A percentile compares a stretch with the other conserved stretches of the same genome.
These are phyloP conservation scores for Pseudogymnoascus sp. DNA, from an alignment of 2,329 filamentous ascomycete genomes.

Conservation along the genomic window DNA sequence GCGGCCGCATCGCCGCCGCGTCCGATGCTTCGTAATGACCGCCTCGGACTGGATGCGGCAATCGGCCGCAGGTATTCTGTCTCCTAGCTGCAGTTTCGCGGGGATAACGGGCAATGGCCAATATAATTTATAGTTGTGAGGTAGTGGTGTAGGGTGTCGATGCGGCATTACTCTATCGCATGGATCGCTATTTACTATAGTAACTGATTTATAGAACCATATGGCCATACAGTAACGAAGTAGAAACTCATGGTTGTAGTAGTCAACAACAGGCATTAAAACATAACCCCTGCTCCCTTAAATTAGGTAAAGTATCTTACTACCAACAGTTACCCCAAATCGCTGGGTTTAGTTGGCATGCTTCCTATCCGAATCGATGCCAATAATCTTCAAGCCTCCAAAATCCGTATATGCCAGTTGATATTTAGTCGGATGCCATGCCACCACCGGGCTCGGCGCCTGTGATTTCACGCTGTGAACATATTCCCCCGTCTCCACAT, in stretches of 20 bases:
- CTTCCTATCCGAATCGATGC: slow-evolving; percentile 45
- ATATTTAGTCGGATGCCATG: slow-evolving; percentile 71
- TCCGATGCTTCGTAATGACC: not conserved
- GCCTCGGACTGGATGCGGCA: not conserved
- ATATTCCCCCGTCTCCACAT: slow-evolving; percentile 67
- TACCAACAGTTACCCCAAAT: not conserved
- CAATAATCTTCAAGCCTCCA: slow-evolving; percentile 55
- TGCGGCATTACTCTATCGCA: not conserved
- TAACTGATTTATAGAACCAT: not conserved
- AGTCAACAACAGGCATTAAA: not conserved
- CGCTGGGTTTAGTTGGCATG: slow-evolving; percentile 19
- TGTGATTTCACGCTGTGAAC: slow-evolving; percentile 65
- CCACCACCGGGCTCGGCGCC: slow-evolving; percentile 57
- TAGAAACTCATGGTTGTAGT: not conserved
- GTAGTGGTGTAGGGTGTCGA: not conserved
- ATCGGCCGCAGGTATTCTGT: not conserved
- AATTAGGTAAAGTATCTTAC: not conserved
- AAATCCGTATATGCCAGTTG: slow-evolving; percentile 67
- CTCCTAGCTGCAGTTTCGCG: not conserved
- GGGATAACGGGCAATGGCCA: not conserved
- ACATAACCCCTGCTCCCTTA: not conserved
- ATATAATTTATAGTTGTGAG: not conserved
- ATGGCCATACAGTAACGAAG: not conserved
- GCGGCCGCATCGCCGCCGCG: not conserved
- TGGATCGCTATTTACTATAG: not conserved